Conservation (phyloP, 805 yeast species). For the Saccharomycopsis fibuligera region DNA sequence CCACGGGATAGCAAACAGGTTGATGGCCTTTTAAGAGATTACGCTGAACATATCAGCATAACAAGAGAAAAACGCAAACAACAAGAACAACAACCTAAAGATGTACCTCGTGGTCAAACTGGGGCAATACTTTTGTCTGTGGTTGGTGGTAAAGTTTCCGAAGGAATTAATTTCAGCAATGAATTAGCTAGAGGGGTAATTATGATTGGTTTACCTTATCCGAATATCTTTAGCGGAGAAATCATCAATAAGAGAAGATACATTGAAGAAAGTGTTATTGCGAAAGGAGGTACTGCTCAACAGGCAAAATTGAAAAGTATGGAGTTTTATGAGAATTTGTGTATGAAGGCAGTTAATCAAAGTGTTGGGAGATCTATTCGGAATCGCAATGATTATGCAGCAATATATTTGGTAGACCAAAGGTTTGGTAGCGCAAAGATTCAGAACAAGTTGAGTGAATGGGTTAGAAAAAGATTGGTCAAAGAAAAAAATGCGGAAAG, state of each 20-base stretch:
- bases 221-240: constrained; percentile 79
- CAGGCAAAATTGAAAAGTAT: constrained; percentile 44
- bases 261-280: constrained; percentile 47
- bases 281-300: constrained; percentile 39
- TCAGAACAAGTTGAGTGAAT: constrained; percentile 56
- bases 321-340: constrained; percentile 70
- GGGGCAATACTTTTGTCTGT: constrained; percentile 78
- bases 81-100: constrained; percentile 4
- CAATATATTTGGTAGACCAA: constrained; percentile 62
- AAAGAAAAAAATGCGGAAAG: no score
- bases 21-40: constrained; percentile 43
- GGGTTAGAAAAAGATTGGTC: constrained; percentile 55
- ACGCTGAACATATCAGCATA: constrained; percentile 40
- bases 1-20: constrained; percentile 37
- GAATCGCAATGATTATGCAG: constrained; percentile 74
- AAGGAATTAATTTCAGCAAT: constrained; percentile 88
- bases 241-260: constrained; percentile 63
- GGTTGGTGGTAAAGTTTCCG: constrained; percentile 89
- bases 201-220: constrained; percentile 86
- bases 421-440: constrained; percentile 47
- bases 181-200: constrained; percentile 81
- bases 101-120: constrained; percentile 20
- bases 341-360: constrained; percentile 89
- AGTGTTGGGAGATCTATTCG: constrained; percentile 89
- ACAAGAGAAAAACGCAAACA: no score